Base-by-base conservation (phyloP, 129 eudicot genomes). In the Tanacetum coccineum region DNA sequence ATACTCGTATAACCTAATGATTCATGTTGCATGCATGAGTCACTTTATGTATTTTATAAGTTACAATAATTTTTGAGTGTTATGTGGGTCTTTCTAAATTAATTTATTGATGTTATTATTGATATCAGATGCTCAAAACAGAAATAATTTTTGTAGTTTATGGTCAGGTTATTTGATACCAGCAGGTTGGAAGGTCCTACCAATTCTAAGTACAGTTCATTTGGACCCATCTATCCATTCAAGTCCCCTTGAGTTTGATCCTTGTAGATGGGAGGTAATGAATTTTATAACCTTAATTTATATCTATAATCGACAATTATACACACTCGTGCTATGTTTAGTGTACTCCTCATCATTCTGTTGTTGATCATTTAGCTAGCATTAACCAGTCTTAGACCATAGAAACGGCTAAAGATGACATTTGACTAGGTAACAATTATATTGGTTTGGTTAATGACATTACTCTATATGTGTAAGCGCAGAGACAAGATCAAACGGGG, bases 131-230 rank as follows among this genome's bases (percentile, higher is more conserved):
- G 65, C 61, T 66, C 61, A 74, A 67, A 49, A 7, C 20, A 59
- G 10, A 58, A 40, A 44, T 52, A 25, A 13, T 53, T 68, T 62
- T 61, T 55, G 70, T 72, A 71, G 63, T 48, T 62, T 72, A 51
- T 60, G 44, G 40, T 26, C 83, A 85, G 94, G 72, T 79, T 86
- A 85, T 79, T 63, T 89, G 66, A 89, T 89, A 76, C 96, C 96
- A 65, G 73, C 85, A 6, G 96, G 96, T 26, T 89, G 96, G 96
- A 84, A 85, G 87, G 96, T 89, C 87, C 94, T 89, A 81, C 96
- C 96, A 48, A 79, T 89, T 71, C 73, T 89, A 69, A 83, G 87
- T 74, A 87, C 96, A 56, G 94, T 85, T 75, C 96, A 89, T 71
- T 78, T 89, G 71, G 96, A 89, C 85, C 80, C 92, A 56, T 81